Conservation (phyloP, 805 yeast species). For the Candida adriatica region DNA sequence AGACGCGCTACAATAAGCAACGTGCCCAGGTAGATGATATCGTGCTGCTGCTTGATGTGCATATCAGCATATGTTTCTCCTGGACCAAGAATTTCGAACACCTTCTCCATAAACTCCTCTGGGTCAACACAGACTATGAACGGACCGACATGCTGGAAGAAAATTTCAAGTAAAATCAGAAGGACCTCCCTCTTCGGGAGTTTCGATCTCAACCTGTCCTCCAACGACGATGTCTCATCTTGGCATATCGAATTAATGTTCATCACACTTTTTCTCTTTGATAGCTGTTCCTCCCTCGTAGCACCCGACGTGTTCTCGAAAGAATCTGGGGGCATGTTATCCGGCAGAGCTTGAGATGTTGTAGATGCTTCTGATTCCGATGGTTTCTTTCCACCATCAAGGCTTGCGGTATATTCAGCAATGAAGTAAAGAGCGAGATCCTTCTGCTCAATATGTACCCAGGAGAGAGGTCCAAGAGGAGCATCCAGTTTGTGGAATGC, state of each 20-base stretch:
- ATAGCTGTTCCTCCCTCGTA: constrained; percentile 1
- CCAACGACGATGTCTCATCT: constrained; percentile 1
- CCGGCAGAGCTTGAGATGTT: no score
- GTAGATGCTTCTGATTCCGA: no score
- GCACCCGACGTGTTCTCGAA: constrained; percentile 6
- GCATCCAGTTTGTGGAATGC: no score
- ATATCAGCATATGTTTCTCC: constrained; percentile 1
- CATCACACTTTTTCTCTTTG: constrained; percentile 1
- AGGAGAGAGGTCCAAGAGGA: constrained; percentile 5
- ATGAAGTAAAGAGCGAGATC: constrained; percentile 6
- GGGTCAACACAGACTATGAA: constrained; percentile 2
- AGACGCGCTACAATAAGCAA: constrained; percentile 2
- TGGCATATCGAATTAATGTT: constrained; percentile 1
- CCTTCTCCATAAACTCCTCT: neutral
- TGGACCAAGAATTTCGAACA: constrained; percentile 1
- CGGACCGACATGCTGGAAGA: constrained; percentile 1
- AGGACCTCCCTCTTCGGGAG: constrained; percentile 2
- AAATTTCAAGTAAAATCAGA: neutral
- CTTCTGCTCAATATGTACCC: constrained; percentile 4
- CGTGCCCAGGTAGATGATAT: constrained; percentile 4
- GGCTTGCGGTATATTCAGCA: constrained; percentile 2
- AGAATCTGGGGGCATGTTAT: neutral
- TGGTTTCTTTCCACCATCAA: constrained; percentile 1
- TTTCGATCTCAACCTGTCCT: constrained; percentile 2
- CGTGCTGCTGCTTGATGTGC: constrained; percentile 1